These are phyloP conservation scores for Podila epigama DNA, from an alignment of 192 early-diverging fungal genomes.

Conservation along the genomic window DNA sequence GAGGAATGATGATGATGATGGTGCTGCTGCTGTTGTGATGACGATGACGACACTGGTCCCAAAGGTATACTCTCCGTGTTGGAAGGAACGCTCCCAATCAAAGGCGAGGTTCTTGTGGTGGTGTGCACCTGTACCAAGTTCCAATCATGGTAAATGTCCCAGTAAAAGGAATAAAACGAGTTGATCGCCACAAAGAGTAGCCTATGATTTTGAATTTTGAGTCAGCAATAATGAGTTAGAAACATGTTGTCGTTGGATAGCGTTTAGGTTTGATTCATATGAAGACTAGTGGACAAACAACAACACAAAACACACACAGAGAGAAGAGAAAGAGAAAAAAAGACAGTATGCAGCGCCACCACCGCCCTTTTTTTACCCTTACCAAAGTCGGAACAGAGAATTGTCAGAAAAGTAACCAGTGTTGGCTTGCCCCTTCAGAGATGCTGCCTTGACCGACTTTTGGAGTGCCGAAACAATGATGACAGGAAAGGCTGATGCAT, in stretches of 20 bases:
- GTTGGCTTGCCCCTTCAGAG: conserved; percentile 17
- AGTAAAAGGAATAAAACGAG: conserved; percentile 93
- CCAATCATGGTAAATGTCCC: conserved; percentile 97
- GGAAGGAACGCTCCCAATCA: conserved; percentile 27
- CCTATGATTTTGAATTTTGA: too few species aligned
- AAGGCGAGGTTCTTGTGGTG: conserved; percentile 16
- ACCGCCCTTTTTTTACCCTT: conserved; percentile 23
- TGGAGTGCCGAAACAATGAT: conserved; percentile 64
- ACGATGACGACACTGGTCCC: neutral
- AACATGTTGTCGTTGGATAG: too few species aligned
- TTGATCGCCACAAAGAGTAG: conserved; percentile 76
- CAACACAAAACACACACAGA: too few species aligned
- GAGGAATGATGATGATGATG: neutral
- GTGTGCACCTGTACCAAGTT: conserved; percentile 59
- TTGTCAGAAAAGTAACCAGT: conserved; percentile 38
- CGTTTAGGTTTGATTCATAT: too few species aligned
- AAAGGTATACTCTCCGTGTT: neutral
- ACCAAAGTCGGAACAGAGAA: conserved; percentile 42
- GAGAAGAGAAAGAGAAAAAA: conserved; percentile 27
- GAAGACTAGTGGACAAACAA: neutral
- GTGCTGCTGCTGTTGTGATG: neutral
- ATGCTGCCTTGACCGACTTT: conserved; percentile 45
- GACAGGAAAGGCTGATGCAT: conserved; percentile 84
- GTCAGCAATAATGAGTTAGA: too few species aligned
- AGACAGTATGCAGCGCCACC: conserved; percentile 12